Base-by-base conservation (phyloP, 208 protist species). In the Leishmania guyanensis region DNA sequence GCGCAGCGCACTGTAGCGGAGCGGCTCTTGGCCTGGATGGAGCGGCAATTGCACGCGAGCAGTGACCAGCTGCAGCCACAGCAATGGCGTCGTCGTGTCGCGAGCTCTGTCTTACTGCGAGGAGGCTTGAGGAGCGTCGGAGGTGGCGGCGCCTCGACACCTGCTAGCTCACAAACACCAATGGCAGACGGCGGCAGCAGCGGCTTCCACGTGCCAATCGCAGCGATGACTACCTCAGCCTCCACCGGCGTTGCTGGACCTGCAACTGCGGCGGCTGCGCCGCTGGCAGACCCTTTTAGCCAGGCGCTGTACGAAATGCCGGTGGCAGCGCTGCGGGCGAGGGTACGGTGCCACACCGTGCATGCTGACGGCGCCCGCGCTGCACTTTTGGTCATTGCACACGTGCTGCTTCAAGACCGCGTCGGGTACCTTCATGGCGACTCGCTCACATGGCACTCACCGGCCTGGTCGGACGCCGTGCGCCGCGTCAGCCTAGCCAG, bases 401-500 rank as follows among this genome's bases (percentile, higher is more conserved):
- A 91, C 81, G 74, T 80, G 26, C 72, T 94, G 29, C 75, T 86
- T 46, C 73, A 80, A 33, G 80, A 83, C 43, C 64, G 81, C 46
- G 56, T 29, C 48, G 75, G 77, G 17, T 69, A 88, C 72, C 62
- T 78, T 5, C 64, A 84, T 56, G 69, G 73, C 0, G 74, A 79
- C 46, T 56, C 73, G 39, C 39, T 85, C 78, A 54, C 85, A 75
- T 94, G 93, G 90, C 80, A 86, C 50, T 84, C 90, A n/a, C 72
- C 81, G 22, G 75, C 71, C 22, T 97, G 94, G 94, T 79, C 88
- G 39, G 88, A 93, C 17, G 87, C 84, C 3, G 77, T 94, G 16
- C 89, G 89, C n/a, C 88, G 89, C 9, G 90, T 95, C 26, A 88
- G 89, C 68, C 70, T 90, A 50, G 80, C 81, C 8, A 94, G 90